Conservation (phyloP, 108 stramenopile genomes). For the Skeletonema costatum region DNA sequence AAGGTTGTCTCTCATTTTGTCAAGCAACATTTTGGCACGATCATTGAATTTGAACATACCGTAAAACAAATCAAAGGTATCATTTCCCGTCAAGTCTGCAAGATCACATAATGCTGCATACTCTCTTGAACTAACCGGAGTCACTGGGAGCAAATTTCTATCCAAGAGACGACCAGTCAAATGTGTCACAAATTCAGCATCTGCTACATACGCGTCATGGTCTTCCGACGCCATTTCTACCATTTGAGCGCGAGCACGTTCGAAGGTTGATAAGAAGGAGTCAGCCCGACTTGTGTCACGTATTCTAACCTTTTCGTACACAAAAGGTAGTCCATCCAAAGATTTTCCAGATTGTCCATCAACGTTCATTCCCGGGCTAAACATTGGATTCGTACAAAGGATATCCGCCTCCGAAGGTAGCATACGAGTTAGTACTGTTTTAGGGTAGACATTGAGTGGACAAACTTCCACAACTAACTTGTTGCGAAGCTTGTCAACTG, state of each 20-base stretch:
- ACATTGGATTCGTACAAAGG: constrained; percentile 93
- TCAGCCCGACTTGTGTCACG: constrained; percentile 76
- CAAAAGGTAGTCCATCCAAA: constrained; percentile 92
- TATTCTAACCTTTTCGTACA: constrained; percentile 88
- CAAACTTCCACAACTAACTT: constrained; percentile 85
- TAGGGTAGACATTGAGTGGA: constrained; percentile 70
- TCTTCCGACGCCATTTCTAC: constrained; percentile 91
- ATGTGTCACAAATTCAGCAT: constrained; percentile 96
- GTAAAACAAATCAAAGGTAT: constrained; percentile 95
- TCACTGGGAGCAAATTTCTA: constrained; percentile 79
- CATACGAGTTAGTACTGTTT: constrained; percentile 64
- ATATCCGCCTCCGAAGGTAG: constrained; percentile 89
- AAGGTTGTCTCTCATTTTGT: constrained; percentile 87
- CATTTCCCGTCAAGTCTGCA: constrained; percentile 87
- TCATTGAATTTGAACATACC: constrained; percentile 95
- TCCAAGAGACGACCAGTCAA: constrained; percentile 91
- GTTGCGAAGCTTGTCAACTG: constrained; percentile 58
- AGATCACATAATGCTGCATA: constrained; percentile 90
- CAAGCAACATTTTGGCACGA: constrained; percentile 72
- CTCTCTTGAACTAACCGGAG: constrained; percentile 91
- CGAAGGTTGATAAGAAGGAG: constrained; percentile 87
- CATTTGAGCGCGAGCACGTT: constrained; percentile 89
- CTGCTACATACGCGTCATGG: constrained; percentile 90
- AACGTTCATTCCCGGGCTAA: constrained; percentile 61
- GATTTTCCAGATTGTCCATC: constrained; percentile 6